phyloP scores from a whole-genome alignment of 371 early-diverging fungal species.

The Circinella umbellata region DNA sequence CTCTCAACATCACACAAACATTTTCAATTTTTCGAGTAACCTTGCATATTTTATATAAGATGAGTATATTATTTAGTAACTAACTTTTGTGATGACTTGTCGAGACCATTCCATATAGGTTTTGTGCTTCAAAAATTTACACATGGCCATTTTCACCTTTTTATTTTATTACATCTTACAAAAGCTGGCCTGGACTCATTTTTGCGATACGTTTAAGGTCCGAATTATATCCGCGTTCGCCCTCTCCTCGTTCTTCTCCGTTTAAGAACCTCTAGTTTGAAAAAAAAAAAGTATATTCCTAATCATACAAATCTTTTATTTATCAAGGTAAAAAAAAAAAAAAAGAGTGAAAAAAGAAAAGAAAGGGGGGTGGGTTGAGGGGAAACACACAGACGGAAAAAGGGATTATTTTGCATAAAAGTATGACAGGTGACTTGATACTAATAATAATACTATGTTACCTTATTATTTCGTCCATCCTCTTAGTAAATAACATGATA shows the following conservation, averaged over 20 bases:
- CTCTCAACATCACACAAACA: background rate
- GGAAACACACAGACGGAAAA: background rate
- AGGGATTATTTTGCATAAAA: background rate
- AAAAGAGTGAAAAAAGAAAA: background rate
- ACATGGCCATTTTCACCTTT: background rate
- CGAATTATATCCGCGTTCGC: no score
- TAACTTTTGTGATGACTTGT: background rate
- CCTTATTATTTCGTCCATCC: background rate
- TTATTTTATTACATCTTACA: background rate
- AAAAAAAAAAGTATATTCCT: no score
- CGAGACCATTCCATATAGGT: background rate
- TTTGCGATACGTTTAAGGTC: background rate
- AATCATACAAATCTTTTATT: no score
- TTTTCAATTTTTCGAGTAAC: background rate
- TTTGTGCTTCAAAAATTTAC: background rate
- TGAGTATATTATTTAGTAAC: background rate
- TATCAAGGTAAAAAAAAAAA: no score
- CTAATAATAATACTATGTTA: no score
- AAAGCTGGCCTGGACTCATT: constrained; percentile 1
- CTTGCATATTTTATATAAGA: background rate
- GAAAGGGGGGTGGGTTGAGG: background rate
- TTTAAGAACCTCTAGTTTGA: no score
- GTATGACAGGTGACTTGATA: background rate
- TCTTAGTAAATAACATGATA: background rate
- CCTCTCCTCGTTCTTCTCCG: background rate